Evolutionary conservation across 805 yeast genomes (phyloP), one percentile per base, ranked within the genome.

Genomic region (Wickerhamiella spandovensis): DNA sequence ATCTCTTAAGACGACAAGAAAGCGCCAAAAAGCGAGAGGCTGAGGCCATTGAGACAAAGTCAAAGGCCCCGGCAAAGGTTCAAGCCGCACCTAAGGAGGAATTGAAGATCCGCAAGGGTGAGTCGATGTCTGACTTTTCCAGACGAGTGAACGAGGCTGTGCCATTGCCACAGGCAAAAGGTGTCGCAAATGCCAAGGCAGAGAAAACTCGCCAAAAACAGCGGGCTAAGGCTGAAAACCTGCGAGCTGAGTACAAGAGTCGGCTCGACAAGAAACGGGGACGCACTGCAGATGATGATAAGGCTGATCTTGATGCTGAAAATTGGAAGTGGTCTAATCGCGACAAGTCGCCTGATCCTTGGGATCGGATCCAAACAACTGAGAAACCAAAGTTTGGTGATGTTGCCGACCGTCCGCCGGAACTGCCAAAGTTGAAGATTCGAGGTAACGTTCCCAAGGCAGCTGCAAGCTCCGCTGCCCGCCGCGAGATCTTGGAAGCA

Each of bases 261-360:
- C 38, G 53, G 32, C 47, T 47, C 43, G 58, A 53, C 13, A 54
- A 54, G 49, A 49, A 54, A 15, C 46, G 53, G 17, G 53, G 61
- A 43, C 42, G 58, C 6, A 44, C 48, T 12, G 51, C 35, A 10
- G 57, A 54, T 22, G 54, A 50, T 20, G 63, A 61, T 7, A 62
- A 64, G 13, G 61, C 56, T 7, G 57, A 55, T 37, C 56, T 59
- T 28, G 61, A 60, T 28, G 54, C 50, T 7, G 53, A 48, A 20
- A 35, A 47, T 37, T 30, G 44, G 51, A 52, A 49, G 50, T 51
- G 56, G 49, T 47, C 48, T 47, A 54, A 53, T 52, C 53, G 64
- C 46, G 67, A 60, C 18, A 52, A 59, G n/a, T 68, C 70, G 10
- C 73, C 72, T n/a, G 73, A 69, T 56, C 69, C 72, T 3, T 69